Conservation (phyloP, 208 protist species). For the Wallacemonas sp. region DNA sequence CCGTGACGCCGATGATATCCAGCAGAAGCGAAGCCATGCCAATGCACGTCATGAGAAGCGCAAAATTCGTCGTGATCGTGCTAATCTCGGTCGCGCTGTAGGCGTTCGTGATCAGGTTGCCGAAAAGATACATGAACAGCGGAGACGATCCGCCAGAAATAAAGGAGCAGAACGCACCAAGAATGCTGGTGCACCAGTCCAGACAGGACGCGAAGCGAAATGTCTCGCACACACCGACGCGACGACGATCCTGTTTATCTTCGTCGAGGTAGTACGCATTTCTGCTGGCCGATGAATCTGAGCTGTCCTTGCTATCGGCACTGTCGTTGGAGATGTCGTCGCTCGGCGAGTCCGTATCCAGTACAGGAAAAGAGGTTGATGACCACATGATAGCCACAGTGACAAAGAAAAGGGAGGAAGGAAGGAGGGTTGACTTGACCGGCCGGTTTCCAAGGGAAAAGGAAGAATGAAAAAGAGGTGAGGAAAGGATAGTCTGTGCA, state of each 20-base stretch:
- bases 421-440: too few relatives aligned
- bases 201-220: constrained; percentile 23
- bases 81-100: neutral
- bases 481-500: neutral
- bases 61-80: constrained; percentile 25
- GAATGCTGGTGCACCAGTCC: constrained; percentile 30
- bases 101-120: constrained; percentile 27
- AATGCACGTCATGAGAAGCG: constrained; percentile 42
- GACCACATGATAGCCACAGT: too few relatives aligned
- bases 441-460: too few relatives aligned
- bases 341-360: neutral
- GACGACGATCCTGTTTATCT: neutral
- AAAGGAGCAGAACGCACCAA: constrained; percentile 42
- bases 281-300: neutral
- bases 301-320: neutral
- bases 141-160: constrained; percentile 35
- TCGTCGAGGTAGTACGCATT: neutral
- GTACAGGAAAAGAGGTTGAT: neutral
- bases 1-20: constrained; percentile 16
- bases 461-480: neutral
- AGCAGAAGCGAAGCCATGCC: constrained; percentile 25
- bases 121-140: constrained; percentile 44
- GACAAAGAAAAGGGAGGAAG: neutral
- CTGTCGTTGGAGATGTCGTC: neutral
- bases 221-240: constrained; percentile 12